Percentiles rank a stretch among this genome's conserved stretches.
Conservation (phyloP, 306 rosid species). For the Gillenia trifoliata region DNA sequence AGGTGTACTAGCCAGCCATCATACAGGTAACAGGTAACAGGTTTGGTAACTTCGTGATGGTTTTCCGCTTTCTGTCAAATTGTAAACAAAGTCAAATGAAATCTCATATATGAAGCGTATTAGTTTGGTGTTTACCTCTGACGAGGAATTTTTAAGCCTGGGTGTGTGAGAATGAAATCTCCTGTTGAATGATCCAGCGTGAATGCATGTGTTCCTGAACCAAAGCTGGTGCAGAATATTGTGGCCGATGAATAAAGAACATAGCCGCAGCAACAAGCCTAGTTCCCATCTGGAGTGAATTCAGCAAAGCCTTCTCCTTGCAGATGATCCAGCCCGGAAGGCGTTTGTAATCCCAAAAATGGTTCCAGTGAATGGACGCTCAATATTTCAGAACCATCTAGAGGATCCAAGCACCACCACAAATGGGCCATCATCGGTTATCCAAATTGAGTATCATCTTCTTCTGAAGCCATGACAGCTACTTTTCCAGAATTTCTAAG, state of each 20-base stretch:
- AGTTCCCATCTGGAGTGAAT: slow-evolving; percentile 84
- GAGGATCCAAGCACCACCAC: slow-evolving; percentile 94
- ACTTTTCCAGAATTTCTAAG: slow-evolving; percentile 85
- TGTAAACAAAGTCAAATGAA: neutral
- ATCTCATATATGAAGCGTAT: neutral
- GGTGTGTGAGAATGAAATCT: slow-evolving; percentile 86
- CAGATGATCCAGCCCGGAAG: slow-evolving; percentile 66
- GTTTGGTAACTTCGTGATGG: neutral
- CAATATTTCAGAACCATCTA: slow-evolving; percentile 90
- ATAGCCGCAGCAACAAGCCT: slow-evolving; percentile 83
- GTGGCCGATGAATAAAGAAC: slow-evolving; percentile 95
- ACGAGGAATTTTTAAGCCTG: slow-evolving; percentile 68
- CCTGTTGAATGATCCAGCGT: slow-evolving; percentile 86
- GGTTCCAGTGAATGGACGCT: slow-evolving; percentile 95
- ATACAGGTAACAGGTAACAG: too few species aligned
- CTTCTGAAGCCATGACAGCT: slow-evolving; percentile 94
- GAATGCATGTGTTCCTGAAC: slow-evolving; percentile 84
- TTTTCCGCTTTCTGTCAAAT: neutral
- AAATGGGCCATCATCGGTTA: slow-evolving; percentile 65
- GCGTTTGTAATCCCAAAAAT: slow-evolving; percentile 83
- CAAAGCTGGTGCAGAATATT: slow-evolving; percentile 77
- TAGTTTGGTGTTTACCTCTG: slow-evolving; percentile 55
- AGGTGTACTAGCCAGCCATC: neutral
- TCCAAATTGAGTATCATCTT: slow-evolving; percentile 78
- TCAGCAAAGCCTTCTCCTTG: slow-evolving; percentile 82